Evolutionary conservation across 192 early-diverging fungal genomes (phyloP), one percentile per base, ranked within the genome.

Genomic region (Lobosporangium transversale): DNA sequence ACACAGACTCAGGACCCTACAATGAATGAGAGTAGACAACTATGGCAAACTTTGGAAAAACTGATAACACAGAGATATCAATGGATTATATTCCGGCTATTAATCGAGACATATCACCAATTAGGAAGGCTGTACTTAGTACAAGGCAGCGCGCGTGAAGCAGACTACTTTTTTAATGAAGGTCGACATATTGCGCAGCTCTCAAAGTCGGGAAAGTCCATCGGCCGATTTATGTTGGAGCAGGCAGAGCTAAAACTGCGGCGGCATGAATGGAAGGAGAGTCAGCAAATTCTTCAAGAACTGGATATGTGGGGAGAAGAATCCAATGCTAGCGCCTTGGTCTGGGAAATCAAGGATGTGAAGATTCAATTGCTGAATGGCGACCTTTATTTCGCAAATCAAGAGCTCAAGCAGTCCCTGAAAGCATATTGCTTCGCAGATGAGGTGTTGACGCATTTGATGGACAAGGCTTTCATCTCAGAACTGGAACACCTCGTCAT

Each of bases 91-190:
- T 67, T 76, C 35, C 61, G 45, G 5, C 59, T 76, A 1, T 58
- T 92, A 23, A 63, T 85, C 8, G 83, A 83, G 26, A 79, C 79
- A 15, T 85, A 78, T 42, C 47, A 78, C 23, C 83, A 80, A 33
- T 68, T 92, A 1, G 86, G 85, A 17, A 54, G 21, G 44, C 44
- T 91, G 2, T 81, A 88, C 59, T 36, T 88, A 2, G 51, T 79
- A 14, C 86, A 86, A 5, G 92, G 92, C 4, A 87, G 88, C 14
- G 61, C 76, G 21, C 64, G 68, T 29, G 89, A 92, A 55, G 83
- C 89, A 2, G 85, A 89, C 48, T 89, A 88, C 62, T 92, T 83
- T 76, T 81, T 87, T 26, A 62, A 81, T 31, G 80, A 89, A 52
- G 88, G 91, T 0, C 58, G 83, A 26, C 50, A 75, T n/a, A 63